phyloP scores from a whole-genome alignment of 352 stramenopile species.

The Pythium chondricola region DNA sequence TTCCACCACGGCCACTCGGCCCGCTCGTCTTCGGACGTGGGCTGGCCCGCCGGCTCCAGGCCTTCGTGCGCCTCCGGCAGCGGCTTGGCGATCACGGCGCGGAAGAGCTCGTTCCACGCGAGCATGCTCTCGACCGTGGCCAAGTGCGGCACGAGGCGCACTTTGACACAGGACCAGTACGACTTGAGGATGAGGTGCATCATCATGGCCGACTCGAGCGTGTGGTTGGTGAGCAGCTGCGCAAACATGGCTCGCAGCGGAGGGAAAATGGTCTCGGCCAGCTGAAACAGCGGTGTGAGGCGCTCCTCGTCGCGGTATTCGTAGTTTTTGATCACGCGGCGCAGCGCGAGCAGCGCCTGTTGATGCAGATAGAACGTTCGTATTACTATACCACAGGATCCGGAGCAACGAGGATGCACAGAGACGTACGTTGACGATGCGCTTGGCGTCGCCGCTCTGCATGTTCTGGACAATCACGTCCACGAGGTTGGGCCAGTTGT shows the following conservation, averaged over 20 bases:
- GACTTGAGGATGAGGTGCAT: constrained; percentile 95
- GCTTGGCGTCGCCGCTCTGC: constrained; percentile 77
- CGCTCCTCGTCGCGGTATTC: constrained; percentile 95
- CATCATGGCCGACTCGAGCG: constrained; percentile 92
- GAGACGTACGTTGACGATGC: constrained; percentile 65
- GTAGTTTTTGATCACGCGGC: constrained; percentile 97
- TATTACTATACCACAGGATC: neutral
- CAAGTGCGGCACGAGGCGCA: constrained; percentile 85
- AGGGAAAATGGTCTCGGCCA: constrained; percentile 91
- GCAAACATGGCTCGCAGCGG: constrained; percentile 90
- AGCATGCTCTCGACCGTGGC: constrained; percentile 82
- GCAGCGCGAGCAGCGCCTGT: constrained; percentile 91
- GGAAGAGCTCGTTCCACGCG: constrained; percentile 91
- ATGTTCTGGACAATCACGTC: constrained; percentile 88
- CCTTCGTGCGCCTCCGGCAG: constrained; percentile 86
- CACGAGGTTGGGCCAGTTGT: constrained; percentile 90
- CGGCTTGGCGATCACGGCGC: constrained; percentile 85
- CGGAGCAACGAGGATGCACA: neutral
- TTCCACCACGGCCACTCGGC: constrained; percentile 96
- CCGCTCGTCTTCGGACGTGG: constrained; percentile 87
- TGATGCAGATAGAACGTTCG: constrained; percentile 26
- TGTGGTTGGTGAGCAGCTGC: constrained; percentile 74
- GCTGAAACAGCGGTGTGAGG: constrained; percentile 86
- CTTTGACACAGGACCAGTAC: constrained; percentile 97
- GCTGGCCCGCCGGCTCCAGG: constrained; percentile 81